Conservation (phyloP, 2,329 filamentous ascomycete species). For the Colletotrichum plurivorum region DNA sequence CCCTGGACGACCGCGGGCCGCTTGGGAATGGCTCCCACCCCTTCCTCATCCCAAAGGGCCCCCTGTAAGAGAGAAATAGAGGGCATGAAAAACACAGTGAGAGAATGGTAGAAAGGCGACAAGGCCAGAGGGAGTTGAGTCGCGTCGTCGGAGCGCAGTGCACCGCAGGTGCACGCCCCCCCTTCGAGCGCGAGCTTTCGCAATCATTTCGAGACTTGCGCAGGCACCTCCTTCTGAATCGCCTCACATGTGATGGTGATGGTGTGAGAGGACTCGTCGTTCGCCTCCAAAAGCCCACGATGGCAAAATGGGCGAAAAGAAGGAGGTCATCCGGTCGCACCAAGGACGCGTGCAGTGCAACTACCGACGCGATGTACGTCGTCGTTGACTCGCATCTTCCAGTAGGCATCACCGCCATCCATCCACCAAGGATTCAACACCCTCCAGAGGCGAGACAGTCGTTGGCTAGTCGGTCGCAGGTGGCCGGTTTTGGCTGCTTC, state of each 20-base stretch:
- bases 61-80: slow-evolving; percentile 20
- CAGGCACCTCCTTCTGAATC: slow-evolving; percentile 6
- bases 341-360: not conserved
- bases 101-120: not conserved
- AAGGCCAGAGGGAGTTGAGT: slow-evolving; percentile 2
- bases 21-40: not conserved
- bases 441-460: slow-evolving; percentile 20
- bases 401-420: not conserved
- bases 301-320: not conserved
- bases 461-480: slow-evolving; percentile 6
- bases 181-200: not conserved
- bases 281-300: no score
- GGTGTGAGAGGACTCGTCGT: no score
- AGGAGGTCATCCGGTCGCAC: not conserved
- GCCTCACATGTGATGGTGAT: slow-evolving; percentile 12
- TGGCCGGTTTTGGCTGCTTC: slow-evolving; percentile 17
- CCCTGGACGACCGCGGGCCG: slow-evolving; percentile 20
- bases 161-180: slow-evolving; percentile 10
- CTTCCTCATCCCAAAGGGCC: slow-evolving; percentile 6
- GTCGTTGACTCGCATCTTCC: slow-evolving; percentile 14
- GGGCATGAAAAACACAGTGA: no score
- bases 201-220: not conserved
- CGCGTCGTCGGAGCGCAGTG: slow-evolving; percentile 2
- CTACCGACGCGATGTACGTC: not conserved
- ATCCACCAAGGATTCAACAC: not conserved